Evolutionary conservation across 768 basidiomycete genomes (phyloP).

Genomic region (Filobasidium floriforme): DNA sequence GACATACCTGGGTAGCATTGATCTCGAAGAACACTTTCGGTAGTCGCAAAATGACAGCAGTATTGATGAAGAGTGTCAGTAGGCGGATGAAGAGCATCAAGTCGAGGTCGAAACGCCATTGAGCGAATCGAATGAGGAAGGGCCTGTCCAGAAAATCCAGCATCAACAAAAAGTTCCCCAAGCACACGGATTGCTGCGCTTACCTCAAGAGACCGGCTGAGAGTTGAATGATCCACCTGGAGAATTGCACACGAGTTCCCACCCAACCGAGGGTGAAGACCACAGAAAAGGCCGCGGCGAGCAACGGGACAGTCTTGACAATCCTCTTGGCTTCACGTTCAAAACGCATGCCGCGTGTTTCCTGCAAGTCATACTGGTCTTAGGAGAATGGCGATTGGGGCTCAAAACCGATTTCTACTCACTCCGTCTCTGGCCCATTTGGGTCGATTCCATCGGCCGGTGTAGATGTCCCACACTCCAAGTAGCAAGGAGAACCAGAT

Average conservation of each 20-base stretch:
- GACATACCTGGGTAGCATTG: constrained; percentile 34
- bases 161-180: neutral
- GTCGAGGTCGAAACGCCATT: neutral
- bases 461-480: constrained; percentile 29
- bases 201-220: constrained; percentile 13
- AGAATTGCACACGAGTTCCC: neutral
- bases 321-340: constrained; percentile 8
- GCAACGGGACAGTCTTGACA: constrained; percentile 6
- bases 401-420: neutral
- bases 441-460: constrained; percentile 17
- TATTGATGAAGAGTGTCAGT: constrained; percentile 9
- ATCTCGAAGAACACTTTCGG: constrained; percentile 32
- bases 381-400: neutral
- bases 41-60: constrained; percentile 17
- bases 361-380: neutral
- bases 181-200: neutral
- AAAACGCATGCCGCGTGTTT: constrained; percentile 11
- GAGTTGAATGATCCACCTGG: constrained; percentile 4
- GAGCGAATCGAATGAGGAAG: constrained; percentile 17
- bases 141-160: constrained; percentile 8
- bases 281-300: neutral
- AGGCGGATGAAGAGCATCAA: constrained; percentile 6
- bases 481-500: constrained; percentile 23
- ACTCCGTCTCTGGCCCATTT: constrained; percentile 16
- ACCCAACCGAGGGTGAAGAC: constrained; percentile 11